phyloP scores from a whole-genome alignment of 176 grass and related monocot species.

The Zoysia japonica region DNA sequence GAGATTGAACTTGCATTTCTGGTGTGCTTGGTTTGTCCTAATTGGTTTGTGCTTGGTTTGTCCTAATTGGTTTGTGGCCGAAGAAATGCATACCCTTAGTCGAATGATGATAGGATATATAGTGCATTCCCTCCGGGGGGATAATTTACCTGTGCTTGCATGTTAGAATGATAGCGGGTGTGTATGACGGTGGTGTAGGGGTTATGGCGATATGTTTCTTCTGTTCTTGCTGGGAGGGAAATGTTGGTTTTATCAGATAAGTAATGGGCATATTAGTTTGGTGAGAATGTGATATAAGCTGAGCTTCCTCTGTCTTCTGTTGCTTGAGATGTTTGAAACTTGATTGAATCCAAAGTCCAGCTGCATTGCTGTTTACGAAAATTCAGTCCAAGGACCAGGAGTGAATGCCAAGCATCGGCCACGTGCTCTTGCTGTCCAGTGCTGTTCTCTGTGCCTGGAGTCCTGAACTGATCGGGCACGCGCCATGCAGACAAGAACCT shows the following conservation, averaged over 20 bases:
- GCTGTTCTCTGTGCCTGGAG: not conserved
- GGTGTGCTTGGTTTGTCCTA: not conserved
- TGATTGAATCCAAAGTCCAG: not conserved
- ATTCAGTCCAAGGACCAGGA: not conserved
- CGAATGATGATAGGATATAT: not conserved
- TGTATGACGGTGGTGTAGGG: not conserved
- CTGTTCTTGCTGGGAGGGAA: conserved; percentile 1
- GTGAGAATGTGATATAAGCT: conserved; percentile 5
- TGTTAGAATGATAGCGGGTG: conserved; percentile 1
- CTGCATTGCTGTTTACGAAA: conserved; percentile 8
- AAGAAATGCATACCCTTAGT: conserved; percentile 24
- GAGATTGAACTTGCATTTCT: conserved; percentile 16
- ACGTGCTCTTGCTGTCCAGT: not conserved
- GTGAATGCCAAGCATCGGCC: not conserved
- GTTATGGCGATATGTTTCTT: conserved; percentile 13
- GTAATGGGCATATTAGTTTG: conserved; percentile 35
- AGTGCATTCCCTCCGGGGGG: not conserved
- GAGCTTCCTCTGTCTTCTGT: not conserved
- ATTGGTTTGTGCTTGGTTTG: not conserved
- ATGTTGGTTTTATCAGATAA: conserved; percentile 2
- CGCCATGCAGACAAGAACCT: not conserved
- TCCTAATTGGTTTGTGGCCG: not conserved
- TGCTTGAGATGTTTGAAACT: not conserved
- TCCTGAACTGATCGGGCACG: not conserved
- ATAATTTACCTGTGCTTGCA: conserved; percentile 25